Percentiles rank a stretch among this genome's conserved stretches.
phyloP scores from a whole-genome alignment of 176 grass and related monocot species.

The Hyparrhenia diplandra region DNA sequence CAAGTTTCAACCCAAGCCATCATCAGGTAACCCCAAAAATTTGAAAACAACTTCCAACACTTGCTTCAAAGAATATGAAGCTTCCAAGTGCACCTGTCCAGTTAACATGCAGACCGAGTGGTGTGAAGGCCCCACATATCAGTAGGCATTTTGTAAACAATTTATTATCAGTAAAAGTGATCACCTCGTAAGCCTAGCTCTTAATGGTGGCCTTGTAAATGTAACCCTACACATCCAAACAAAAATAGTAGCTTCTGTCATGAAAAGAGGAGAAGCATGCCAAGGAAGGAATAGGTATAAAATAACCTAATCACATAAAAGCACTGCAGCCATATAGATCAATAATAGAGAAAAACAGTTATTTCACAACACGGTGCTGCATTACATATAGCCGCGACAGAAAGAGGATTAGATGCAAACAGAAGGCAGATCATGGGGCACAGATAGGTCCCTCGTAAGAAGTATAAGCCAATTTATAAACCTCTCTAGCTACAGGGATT shows the following conservation, averaged over 20 bases:
- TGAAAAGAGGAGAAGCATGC: conserved; percentile 46
- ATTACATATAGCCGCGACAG: conserved; percentile 36
- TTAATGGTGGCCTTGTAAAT: conserved; percentile 46
- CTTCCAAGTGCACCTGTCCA: conserved; percentile 6
- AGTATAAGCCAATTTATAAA: conserved; percentile 50
- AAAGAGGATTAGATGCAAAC: conserved; percentile 52
- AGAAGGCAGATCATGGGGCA: conserved; percentile 46
- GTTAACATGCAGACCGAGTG: conserved; percentile 5
- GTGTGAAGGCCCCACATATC: background rate
- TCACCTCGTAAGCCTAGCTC: conserved; percentile 25
- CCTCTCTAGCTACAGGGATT: conserved; percentile 32
- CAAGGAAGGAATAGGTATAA: conserved; percentile 41
- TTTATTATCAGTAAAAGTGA: conserved; percentile 21
- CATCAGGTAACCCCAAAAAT: background rate
- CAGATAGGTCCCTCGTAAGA: conserved; percentile 26
- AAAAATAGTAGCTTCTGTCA: conserved; percentile 26
- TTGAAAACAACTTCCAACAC: background rate
- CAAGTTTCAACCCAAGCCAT: background rate
- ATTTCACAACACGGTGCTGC: conserved; percentile 11
- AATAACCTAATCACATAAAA: conserved; percentile 42
- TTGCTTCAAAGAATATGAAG: conserved; percentile 11
- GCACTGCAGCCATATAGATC: conserved; percentile 31
- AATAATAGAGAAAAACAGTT: conserved; percentile 47
- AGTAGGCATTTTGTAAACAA: conserved; percentile 15
- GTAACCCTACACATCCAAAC: conserved; percentile 41